phyloP scores from a whole-genome alignment of 257 asterid species.

The Gentiana dahurica region DNA sequence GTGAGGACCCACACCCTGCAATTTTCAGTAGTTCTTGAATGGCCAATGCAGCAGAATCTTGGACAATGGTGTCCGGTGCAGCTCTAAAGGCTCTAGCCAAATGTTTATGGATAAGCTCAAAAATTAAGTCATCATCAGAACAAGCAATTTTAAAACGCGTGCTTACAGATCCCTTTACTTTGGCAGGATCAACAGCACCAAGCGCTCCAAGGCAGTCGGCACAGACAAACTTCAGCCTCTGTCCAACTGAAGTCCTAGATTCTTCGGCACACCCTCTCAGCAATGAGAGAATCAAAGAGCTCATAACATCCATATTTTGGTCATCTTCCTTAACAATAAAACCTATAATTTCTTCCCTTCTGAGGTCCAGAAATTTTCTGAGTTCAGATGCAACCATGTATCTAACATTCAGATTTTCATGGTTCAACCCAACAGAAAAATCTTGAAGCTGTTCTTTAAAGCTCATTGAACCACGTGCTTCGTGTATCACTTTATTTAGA shows the following conservation, averaged over 20 bases:
- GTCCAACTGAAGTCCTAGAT: constrained; percentile 86
- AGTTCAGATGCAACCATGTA: constrained; percentile 96
- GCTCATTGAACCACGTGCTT: constrained; percentile 67
- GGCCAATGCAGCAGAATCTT: constrained; percentile 96
- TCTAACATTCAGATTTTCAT: constrained; percentile 88
- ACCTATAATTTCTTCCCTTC: constrained; percentile 60
- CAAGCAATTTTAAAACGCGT: constrained; percentile 86
- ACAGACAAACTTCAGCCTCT: constrained; percentile 73
- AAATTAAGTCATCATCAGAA: constrained; percentile 93
- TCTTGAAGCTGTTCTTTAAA: constrained; percentile 77
- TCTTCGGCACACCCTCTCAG: constrained; percentile 98
- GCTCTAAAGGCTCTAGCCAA: constrained; percentile 95
- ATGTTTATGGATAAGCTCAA: constrained; percentile 89
- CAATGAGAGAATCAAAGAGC: constrained; percentile 77
- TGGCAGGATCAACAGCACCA: constrained; percentile 98
- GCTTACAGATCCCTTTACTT: constrained; percentile 58
- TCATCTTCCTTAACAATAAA: constrained; percentile 68
- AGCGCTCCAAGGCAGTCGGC: constrained; percentile 97
- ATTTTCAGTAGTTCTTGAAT: constrained; percentile 86
- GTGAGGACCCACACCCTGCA: constrained; percentile 84
- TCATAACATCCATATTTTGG: constrained; percentile 58
- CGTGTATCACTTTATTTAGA: constrained; percentile 78
- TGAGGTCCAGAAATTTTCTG: constrained; percentile 60
- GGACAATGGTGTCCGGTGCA: constrained; percentile 73
- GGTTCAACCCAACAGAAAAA: constrained; percentile 76